A percentile compares a stretch with the other conserved stretches of the same genome.
These are phyloP conservation scores for Ascochyta clinopodiicola DNA, from an alignment of 2,329 filamentous ascomycete genomes.

Conservation along the genomic window DNA sequence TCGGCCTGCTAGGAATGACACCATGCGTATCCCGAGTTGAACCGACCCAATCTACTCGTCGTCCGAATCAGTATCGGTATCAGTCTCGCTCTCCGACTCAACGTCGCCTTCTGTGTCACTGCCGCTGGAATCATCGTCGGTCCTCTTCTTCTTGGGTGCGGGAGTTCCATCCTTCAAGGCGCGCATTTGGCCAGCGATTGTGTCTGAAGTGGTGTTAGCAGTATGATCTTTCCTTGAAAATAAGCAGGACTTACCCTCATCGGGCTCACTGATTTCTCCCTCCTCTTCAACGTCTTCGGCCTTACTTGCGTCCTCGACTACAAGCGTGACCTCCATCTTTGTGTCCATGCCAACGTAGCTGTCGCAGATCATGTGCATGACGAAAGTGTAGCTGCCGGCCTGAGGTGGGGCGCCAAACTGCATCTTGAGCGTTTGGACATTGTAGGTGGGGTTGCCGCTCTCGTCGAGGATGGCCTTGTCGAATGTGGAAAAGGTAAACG, in stretches of 20 bases:
- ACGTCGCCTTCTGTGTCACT: constrained; percentile 70
- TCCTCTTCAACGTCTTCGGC: constrained; percentile 80
- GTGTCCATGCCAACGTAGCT: constrained; percentile 94
- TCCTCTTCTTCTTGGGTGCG: constrained; percentile 64
- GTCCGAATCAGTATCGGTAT: constrained; percentile 52
- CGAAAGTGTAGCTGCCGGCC: constrained; percentile 90
- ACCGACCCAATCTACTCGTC: constrained; percentile 39
- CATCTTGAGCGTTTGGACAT: constrained; percentile 95
- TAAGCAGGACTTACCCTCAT: constrained; percentile 72
- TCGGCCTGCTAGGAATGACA: background rate
- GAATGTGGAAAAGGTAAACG: constrained; percentile 93
- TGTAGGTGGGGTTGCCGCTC: constrained; percentile 85
- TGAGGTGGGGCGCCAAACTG: constrained; percentile 95
- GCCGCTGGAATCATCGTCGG: constrained; percentile 67
- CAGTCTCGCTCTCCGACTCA: constrained; percentile 58
- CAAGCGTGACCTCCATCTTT: constrained; percentile 86
- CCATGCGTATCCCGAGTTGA: background rate
- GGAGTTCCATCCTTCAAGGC: constrained; percentile 75
- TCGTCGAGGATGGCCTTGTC: constrained; percentile 85
- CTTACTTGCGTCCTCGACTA: constrained; percentile 88
- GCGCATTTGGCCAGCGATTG: constrained; percentile 88
- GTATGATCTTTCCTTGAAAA: constrained; percentile 6
- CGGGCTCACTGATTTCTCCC: constrained; percentile 96
- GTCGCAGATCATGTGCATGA: constrained; percentile 92
- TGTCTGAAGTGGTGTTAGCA: constrained; percentile 64